These are phyloP conservation scores for Fusarium piperis DNA, from an alignment of 2,329 filamentous ascomycete species.

Conservation along the genomic window DNA sequence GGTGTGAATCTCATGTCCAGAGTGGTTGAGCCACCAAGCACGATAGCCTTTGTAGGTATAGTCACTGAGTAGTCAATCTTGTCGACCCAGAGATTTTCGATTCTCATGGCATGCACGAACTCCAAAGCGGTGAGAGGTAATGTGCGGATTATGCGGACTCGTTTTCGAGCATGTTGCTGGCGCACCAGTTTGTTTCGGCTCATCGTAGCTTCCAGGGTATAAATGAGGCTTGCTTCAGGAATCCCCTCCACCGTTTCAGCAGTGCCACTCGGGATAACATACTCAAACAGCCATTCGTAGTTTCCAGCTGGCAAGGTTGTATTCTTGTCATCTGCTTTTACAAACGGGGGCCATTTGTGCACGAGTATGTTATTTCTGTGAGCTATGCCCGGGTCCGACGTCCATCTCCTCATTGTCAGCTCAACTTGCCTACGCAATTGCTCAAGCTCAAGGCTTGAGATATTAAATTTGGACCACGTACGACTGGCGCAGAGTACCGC, in stretches of 20 bases:
- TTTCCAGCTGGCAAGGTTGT: constrained; percentile 74
- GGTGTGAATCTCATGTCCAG: constrained; percentile 88
- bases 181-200: constrained; percentile 86
- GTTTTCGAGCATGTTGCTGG: constrained; percentile 81
- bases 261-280: constrained; percentile 72
- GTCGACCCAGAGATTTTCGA: constrained; percentile 96
- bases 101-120: constrained; percentile 85
- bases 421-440: not conserved
- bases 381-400: constrained; percentile 62
- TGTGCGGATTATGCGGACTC: constrained; percentile 78
- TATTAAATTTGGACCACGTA: constrained; percentile 54
- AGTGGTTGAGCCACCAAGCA: constrained; percentile 86
- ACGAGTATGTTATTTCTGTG: constrained; percentile 68
- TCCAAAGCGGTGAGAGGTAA: constrained; percentile 78
- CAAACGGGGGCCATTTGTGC: constrained; percentile 75
- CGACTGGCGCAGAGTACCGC: constrained; percentile 71
- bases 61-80: constrained; percentile 96
- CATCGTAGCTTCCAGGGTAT: constrained; percentile 89
- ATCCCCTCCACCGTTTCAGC: constrained; percentile 92
- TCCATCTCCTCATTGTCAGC: constrained; percentile 51
- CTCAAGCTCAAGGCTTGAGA: not conserved
- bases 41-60: constrained; percentile 90
- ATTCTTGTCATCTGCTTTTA: constrained; percentile 60
- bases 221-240: constrained; percentile 84
- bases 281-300: constrained; percentile 84